Conservation (phyloP, 164 flowering plant species). For the Kalanchoe fedtschenkoi region DNA sequence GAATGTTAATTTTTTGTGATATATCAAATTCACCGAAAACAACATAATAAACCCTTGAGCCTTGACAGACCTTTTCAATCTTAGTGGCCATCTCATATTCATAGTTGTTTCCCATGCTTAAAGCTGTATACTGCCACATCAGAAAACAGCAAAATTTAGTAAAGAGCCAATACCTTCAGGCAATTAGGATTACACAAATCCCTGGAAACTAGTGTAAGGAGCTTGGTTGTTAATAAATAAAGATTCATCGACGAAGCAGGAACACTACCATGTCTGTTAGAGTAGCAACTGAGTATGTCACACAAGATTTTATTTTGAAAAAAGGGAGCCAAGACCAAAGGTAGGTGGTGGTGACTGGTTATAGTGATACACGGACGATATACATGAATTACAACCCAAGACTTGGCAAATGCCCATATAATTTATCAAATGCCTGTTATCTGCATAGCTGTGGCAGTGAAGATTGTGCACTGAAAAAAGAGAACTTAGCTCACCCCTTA, state of each 20-base stretch:
- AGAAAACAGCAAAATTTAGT: conserved; percentile 1
- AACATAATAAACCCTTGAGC: not conserved
- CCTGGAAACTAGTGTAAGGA: not conserved
- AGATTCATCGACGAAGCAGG: not conserved
- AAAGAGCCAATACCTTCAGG: not conserved
- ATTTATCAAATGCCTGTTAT: no score
- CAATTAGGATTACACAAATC: not conserved
- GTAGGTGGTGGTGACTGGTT: not conserved
- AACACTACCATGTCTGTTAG: not conserved
- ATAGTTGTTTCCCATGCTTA: conserved; percentile 76
- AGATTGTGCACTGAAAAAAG: not conserved
- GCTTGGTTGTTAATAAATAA: not conserved
- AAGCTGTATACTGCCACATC: conserved; percentile 37
- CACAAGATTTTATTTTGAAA: not conserved
- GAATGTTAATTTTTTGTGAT: not conserved
- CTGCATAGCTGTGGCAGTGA: no score
- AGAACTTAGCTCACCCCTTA: not conserved
- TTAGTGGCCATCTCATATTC: conserved; percentile 73
- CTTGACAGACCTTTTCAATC: conserved; percentile 59
- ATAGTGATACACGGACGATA: not conserved
- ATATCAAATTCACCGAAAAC: conserved; percentile 1
- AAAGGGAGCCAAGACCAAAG: not conserved
- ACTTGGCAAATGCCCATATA: not conserved
- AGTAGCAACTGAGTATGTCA: not conserved
- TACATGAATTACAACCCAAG: not conserved